Base-by-base conservation (phyloP, 805 yeast genomes). In the Barnettozyma vustinii region DNA sequence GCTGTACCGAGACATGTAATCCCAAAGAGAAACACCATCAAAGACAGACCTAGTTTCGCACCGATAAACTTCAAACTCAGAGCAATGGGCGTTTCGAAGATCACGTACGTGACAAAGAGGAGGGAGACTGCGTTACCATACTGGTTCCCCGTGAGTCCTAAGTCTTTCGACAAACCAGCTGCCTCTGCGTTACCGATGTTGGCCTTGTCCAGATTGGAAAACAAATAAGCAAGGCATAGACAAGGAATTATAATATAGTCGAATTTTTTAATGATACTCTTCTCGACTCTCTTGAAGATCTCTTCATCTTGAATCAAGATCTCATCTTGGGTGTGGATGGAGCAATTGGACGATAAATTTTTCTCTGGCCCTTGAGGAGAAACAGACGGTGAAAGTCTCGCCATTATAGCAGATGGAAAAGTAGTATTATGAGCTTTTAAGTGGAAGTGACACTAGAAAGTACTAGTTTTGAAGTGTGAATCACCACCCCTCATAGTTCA, bases 151-250 rank as follows among this genome's bases (percentile, higher is more conserved):
- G 62, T 56, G 23, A 77, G 58, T 8, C 67, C 64, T 18, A 77
- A 49, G 47, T 70, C 75, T 25, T 65, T 65, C 0, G 68, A 61
- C 52, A 79, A 54, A 4, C 84, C 84, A 13, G 80, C 83, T 3
- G 76, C 69, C 39, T 70, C 70, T 9, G 84, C 84, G 57, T 80
- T 80, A 55, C 84, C 83, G 47, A 80, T 76, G 57, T 79, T 79
- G 13, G 81, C 75, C 51, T 77, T 70, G 61, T 80, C 84, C 48
- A 80, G 62, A 43, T 71, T 69, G 3, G 80, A 72, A 41, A 74
- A 63, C 48, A 77, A 69, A 57, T 75, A 77, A 40, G 73, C 60
- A 19, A 69, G 49, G 9, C 72, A 61, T 48, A 76, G 60, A 47
- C 75, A 59, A 1, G 80, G 79, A 42, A 76, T 62, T 13, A 75